These are phyloP conservation scores for Ploettnerulaceae sp. DNA, from an alignment of 2,329 filamentous ascomycete species.

Conservation along the genomic window DNA sequence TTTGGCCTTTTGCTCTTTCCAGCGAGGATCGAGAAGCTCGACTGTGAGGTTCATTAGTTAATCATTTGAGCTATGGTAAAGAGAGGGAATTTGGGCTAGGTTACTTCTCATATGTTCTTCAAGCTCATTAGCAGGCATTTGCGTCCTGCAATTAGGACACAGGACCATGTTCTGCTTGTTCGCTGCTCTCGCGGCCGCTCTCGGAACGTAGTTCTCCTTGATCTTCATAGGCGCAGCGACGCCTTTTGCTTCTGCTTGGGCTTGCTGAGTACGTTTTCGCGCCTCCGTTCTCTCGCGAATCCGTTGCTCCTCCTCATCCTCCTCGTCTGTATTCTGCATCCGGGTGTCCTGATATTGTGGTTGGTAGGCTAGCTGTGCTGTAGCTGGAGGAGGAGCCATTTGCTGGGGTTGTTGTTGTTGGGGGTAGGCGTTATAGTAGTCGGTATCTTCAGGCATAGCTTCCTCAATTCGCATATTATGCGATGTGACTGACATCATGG, in stretches of 20 bases:
- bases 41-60: constrained; percentile 43
- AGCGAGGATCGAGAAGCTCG: constrained; percentile 86
- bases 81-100: neutral
- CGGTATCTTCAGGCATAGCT: constrained; percentile 79
- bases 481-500: constrained; percentile 77
- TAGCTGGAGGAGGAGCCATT: constrained; percentile 42
- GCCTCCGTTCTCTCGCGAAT: constrained; percentile 60
- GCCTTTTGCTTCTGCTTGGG: constrained; percentile 71
- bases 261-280: constrained; percentile 63
- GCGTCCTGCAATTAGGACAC: constrained; percentile 90
- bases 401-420: constrained; percentile 33
- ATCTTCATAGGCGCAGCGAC: constrained; percentile 76
- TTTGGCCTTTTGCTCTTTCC: constrained; percentile 94
- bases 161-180: constrained; percentile 64
- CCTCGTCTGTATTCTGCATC: constrained; percentile 37
- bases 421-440: constrained; percentile 48
- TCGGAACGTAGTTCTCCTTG: constrained; percentile 85
- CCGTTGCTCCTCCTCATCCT: constrained; percentile 58
- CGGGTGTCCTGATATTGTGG: constrained; percentile 31
- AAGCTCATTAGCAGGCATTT: constrained; percentile 80
- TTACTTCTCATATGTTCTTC: constrained; percentile 87
- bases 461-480: constrained; percentile 82
- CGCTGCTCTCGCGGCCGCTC: constrained; percentile 67
- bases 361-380: constrained; percentile 33
- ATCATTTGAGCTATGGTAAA: too few relatives aligned